These are phyloP conservation scores for Secale cereale DNA, from an alignment of 176 grass and related monocot species.

Conservation along the genomic window DNA sequence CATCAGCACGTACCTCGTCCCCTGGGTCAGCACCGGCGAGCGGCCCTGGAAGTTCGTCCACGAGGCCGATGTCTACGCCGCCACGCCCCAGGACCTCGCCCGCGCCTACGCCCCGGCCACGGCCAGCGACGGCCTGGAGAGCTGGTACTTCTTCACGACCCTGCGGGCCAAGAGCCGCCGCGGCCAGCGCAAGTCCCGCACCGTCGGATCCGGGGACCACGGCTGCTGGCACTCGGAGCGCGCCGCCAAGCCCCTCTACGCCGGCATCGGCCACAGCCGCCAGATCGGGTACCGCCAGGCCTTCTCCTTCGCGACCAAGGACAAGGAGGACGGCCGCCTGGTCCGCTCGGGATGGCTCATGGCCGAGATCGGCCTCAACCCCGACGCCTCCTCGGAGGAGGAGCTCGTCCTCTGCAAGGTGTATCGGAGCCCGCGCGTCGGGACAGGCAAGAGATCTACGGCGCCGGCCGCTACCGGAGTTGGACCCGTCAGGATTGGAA, in stretches of 20 bases:
- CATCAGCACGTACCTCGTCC: slow-evolving; percentile 28
- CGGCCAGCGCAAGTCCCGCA: slow-evolving; percentile 37
- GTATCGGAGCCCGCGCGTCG: slow-evolving; percentile 6
- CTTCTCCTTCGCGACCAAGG: slow-evolving; percentile 43
- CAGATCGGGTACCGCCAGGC: slow-evolving; percentile 37
- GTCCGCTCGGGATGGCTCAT: slow-evolving; percentile 44
- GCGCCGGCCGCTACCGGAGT: background rate
- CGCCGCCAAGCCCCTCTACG: slow-evolving; percentile 28
- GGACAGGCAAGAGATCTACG: background rate
- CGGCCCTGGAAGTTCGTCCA: slow-evolving; percentile 31
- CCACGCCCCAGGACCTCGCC: slow-evolving; percentile 24
- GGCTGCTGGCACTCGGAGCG: slow-evolving; percentile 40
- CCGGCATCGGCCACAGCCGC: background rate
- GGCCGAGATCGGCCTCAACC: slow-evolving; percentile 41
- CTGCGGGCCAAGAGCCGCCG: slow-evolving; percentile 25
- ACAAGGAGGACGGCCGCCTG: background rate
- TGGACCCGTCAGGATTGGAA: background rate
- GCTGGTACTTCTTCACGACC: slow-evolving; percentile 46
- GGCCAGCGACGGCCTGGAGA: slow-evolving; percentile 22
- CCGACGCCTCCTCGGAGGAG: background rate
- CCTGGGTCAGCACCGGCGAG: slow-evolving; percentile 9
- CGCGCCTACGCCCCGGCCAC: slow-evolving; percentile 19
- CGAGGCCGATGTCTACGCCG: slow-evolving; percentile 45
- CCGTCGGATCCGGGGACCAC: background rate
- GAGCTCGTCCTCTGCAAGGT: slow-evolving; percentile 11